Base-by-base conservation (phyloP, 371 early-diverging fungal genomes). In the Mucor indicus region DNA sequence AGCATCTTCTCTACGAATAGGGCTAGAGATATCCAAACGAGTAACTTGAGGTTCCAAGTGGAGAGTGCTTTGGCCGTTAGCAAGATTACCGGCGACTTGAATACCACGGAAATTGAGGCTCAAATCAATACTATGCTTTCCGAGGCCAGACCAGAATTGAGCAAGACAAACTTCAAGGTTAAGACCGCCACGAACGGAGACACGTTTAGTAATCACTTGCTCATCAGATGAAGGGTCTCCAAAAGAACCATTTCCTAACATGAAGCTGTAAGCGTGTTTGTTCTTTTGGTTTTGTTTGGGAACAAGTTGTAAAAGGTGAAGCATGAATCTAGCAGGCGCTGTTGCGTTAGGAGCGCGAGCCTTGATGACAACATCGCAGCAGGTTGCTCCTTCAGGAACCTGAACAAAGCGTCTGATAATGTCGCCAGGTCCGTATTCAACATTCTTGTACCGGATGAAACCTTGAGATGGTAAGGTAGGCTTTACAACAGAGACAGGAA, bases 401-500 rank as follows among this genome's bases (percentile, higher is more conserved):
- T 68, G 79, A 17, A 96, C 65, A 53, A 92, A 92, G 19, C 80
- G 76, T 36, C 98, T 84, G 51, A 81, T 75, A 43, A 95, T 83
- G 20, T 80, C 74, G 13, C 95, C 94, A 19, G 93, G 89, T 1
- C 73, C 74, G 50, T 91, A 91, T 24, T 77, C 72, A 24, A 90
- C 58, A 16, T 77, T 66, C 17, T 76, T 60, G 57, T 79, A 86
- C 22, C 64, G 62, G 41, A 77, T 59, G 4, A 78, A 76, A 0
- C 81, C 78, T 12, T 74, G 66, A 13, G 57, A 50, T 15, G 81
- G 64, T 17, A 59, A 55, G 15, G 70, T 63, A 4, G 95, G 93
- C 70, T 95, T 96, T 48, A 85, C 83, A 15, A 97, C 90, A 3
- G 92, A 90, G 22, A 97, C 81, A n/a, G 96, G 96, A 25, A 97